Evolutionary conservation across 495 filamentous ascomycete genomes (phyloP).

Genomic region (Terfezia boudieri): DNA sequence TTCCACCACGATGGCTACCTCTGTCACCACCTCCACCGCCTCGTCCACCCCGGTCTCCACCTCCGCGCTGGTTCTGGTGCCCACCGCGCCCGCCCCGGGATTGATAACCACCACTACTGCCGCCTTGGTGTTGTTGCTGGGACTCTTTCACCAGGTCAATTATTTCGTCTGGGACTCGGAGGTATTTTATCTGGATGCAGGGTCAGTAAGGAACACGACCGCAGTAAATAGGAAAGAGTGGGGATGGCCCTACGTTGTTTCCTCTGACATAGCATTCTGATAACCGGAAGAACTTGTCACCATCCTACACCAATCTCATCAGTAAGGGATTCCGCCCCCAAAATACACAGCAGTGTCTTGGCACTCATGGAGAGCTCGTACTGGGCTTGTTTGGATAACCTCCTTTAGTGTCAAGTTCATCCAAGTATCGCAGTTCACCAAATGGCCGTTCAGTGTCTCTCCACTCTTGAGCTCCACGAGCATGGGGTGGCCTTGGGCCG

Average conservation of each 20-base stretch:
- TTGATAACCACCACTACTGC: not conserved
- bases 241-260: constrained; percentile 54
- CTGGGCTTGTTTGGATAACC: constrained; percentile 86
- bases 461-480: constrained; percentile 98
- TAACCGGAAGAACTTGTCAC: constrained; percentile 74
- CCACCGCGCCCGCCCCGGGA: not conserved
- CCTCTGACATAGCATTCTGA: constrained; percentile 90
- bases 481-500: constrained; percentile 96
- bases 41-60: not conserved
- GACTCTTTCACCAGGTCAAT: constrained; percentile 50
- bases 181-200: constrained; percentile 70
- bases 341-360: not conserved
- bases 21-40: not conserved
- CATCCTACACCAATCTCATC: constrained; percentile 31
- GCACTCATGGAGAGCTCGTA: constrained; percentile 13
- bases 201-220: not conserved
- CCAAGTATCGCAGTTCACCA: constrained; percentile 94
- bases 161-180: constrained; percentile 86
- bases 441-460: constrained; percentile 87
- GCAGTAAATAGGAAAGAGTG: not conserved
- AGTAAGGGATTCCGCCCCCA: not conserved
- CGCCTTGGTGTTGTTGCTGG: not conserved
- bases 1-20: not conserved
- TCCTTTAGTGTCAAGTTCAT: constrained; percentile 97
- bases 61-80: not conserved